These are phyloP conservation scores for Pseudoturritis turrita DNA, from an alignment of 345 rosid genomes.

Conservation along the genomic window DNA sequence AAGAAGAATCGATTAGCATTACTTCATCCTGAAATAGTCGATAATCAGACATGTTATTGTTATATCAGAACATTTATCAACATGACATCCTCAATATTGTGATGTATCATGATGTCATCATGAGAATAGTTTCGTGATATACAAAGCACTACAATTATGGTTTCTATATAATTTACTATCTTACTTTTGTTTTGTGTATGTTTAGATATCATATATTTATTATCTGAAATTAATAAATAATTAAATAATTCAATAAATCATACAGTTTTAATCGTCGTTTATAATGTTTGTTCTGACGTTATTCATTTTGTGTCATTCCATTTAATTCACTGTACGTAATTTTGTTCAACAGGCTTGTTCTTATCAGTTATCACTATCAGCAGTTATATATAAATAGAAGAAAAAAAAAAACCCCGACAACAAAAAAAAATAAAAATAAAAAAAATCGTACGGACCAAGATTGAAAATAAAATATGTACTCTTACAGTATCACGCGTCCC, in stretches of 20 bases:
- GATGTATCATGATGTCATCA: not conserved
- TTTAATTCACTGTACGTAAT: not conserved
- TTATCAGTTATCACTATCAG: not conserved
- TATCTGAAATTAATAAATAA: no score
- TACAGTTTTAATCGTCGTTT: not conserved
- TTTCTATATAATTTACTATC: not conserved
- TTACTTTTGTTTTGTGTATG: not conserved
- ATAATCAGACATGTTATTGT: not conserved
- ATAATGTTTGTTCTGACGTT: not conserved
- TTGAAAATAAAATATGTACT: not conserved
- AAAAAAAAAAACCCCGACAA: no score
- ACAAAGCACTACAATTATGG: not conserved
- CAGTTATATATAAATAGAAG: not conserved
- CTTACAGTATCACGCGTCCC: not conserved
- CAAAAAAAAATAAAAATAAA: no score
- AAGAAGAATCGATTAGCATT: not conserved
- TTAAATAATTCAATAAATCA: no score
- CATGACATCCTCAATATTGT: not conserved
- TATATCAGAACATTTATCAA: not conserved
- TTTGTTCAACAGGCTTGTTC: not conserved
- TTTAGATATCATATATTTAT: not conserved
- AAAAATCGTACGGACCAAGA: conserved; percentile 16
- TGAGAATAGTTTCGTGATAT: not conserved
- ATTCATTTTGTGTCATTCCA: not conserved
- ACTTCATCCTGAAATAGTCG: not conserved